These are phyloP conservation scores for Colletotrichum destructivum DNA, from an alignment of 2,329 filamentous ascomycete genomes.

Conservation along the genomic window DNA sequence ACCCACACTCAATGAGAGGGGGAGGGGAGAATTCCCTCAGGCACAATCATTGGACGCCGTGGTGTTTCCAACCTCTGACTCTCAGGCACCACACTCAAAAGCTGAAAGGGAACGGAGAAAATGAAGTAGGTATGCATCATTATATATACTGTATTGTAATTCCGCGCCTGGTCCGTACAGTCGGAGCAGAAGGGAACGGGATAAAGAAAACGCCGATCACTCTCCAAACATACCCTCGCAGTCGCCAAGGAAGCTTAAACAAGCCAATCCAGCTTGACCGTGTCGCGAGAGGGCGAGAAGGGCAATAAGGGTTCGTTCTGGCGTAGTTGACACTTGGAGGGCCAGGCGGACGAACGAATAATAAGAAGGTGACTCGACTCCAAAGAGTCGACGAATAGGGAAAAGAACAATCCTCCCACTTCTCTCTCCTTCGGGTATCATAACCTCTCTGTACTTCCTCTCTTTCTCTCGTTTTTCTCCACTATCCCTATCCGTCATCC, in stretches of 20 bases:
- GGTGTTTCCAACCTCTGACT: no score
- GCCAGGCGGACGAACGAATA: background rate
- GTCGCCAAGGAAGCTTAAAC: background rate
- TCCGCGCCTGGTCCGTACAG: background rate
- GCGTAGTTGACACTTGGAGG: background rate
- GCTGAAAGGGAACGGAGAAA: background rate
- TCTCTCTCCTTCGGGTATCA: slow-evolving; percentile 33
- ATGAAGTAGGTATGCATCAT: slow-evolving; percentile 19
- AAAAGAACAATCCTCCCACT: background rate
- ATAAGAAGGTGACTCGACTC: background rate
- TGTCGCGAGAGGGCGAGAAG: background rate
- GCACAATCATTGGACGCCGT: no score
- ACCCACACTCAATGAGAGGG: no score
- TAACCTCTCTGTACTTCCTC: slow-evolving; percentile 6
- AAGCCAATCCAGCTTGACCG: background rate
- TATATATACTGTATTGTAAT: slow-evolving; percentile 17
- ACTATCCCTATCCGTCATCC: background rate
- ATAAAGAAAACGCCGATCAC: no score
- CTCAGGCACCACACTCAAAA: background rate
- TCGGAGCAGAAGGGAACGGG: background rate
- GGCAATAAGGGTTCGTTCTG: background rate
- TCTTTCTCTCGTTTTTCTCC: background rate
- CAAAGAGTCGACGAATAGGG: background rate
- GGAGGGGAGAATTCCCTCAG: no score
- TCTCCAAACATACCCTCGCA: background rate